phyloP scores from a whole-genome alignment of 352 stramenopile species.

The Globisporangium ultimum region DNA sequence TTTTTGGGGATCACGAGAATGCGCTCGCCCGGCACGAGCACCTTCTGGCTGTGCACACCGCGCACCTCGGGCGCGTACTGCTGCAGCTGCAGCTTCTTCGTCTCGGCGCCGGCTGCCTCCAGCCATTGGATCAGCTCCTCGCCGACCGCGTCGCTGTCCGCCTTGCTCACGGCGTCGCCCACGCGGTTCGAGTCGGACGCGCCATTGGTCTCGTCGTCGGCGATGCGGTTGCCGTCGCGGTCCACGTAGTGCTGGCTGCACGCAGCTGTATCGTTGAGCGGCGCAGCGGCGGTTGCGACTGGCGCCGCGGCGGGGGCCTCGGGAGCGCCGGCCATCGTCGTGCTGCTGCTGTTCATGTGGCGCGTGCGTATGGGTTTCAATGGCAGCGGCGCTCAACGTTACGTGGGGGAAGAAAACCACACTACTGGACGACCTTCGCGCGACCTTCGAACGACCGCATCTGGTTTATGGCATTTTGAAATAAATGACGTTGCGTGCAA shows the following conservation, averaged over 20 bases:
- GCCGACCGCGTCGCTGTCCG: conserved; percentile 39
- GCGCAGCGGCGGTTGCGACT: conserved; percentile 4
- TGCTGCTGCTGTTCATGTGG: too few species aligned
- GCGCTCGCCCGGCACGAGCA: conserved; percentile 82
- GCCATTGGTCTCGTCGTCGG: neutral
- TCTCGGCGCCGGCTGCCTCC: conserved; percentile 63
- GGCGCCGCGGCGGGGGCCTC: neutral
- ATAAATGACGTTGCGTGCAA: too few species aligned
- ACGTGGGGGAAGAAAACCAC: too few species aligned
- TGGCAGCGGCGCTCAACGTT: too few species aligned
- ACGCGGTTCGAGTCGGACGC: conserved; percentile 7
- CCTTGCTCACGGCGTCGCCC: conserved; percentile 13
- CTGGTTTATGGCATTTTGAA: too few species aligned
- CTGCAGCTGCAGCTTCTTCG: conserved; percentile 73
- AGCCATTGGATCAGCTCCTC: conserved; percentile 78
- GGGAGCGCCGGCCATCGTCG: too few species aligned
- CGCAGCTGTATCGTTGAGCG: too few species aligned
- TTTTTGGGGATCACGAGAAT: conserved; percentile 92
- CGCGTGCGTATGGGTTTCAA: too few species aligned
- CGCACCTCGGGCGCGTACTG: conserved; percentile 92
- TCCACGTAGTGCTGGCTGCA: conserved; percentile 15
- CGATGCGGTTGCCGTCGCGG: conserved; percentile 11
- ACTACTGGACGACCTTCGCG: too few species aligned
- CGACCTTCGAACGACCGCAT: too few species aligned
- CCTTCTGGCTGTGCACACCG: conserved; percentile 88